phyloP scores from a whole-genome alignment of 345 rosid genomes.

The Clarkia xantiana region DNA sequence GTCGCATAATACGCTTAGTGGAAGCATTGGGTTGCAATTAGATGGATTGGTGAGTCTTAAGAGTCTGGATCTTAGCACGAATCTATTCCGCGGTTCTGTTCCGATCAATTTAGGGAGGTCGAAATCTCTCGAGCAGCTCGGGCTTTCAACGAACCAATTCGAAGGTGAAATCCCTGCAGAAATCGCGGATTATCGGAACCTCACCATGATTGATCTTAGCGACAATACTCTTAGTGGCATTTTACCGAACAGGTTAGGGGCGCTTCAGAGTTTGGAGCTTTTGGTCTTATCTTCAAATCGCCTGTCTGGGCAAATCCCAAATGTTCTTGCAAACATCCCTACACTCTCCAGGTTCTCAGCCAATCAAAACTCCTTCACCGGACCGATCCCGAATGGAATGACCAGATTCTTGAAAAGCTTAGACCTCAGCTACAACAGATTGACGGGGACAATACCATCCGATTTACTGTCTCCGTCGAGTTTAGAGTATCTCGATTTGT shows the following conservation, averaged over 20 bases:
- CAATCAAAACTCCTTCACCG: slow-evolving; percentile 30
- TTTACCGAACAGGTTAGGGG: slow-evolving; percentile 37
- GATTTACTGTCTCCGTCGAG: slow-evolving; percentile 23
- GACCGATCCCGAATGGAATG: slow-evolving; percentile 33
- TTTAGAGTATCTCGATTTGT: slow-evolving; percentile 39
- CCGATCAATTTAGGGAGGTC: slow-evolving; percentile 24
- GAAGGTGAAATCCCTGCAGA: slow-evolving; percentile 32
- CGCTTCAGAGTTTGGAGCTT: slow-evolving; percentile 30
- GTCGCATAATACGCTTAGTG: slow-evolving; percentile 28
- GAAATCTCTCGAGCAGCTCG: slow-evolving; percentile 28
- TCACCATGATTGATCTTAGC: slow-evolving; percentile 41
- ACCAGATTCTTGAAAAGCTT: slow-evolving; percentile 26
- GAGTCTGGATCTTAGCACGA: slow-evolving; percentile 33
- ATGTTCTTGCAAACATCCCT: slow-evolving; percentile 21
- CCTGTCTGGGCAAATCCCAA: slow-evolving; percentile 34
- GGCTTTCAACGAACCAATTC: slow-evolving; percentile 27
- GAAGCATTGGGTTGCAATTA: slow-evolving; percentile 26
- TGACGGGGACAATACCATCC: slow-evolving; percentile 32
- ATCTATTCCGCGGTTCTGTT: slow-evolving; percentile 22
- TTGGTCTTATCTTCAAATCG: slow-evolving; percentile 39
- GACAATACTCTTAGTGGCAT: slow-evolving; percentile 26
- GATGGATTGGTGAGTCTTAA: slow-evolving; percentile 32
- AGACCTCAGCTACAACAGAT: slow-evolving; percentile 49
- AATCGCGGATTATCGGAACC: slow-evolving; percentile 20
- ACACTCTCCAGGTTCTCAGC: slow-evolving; percentile 51